These are phyloP conservation scores for Mycena capillaripes DNA, from an alignment of 768 basidiomycete species.

Conservation along the genomic window DNA sequence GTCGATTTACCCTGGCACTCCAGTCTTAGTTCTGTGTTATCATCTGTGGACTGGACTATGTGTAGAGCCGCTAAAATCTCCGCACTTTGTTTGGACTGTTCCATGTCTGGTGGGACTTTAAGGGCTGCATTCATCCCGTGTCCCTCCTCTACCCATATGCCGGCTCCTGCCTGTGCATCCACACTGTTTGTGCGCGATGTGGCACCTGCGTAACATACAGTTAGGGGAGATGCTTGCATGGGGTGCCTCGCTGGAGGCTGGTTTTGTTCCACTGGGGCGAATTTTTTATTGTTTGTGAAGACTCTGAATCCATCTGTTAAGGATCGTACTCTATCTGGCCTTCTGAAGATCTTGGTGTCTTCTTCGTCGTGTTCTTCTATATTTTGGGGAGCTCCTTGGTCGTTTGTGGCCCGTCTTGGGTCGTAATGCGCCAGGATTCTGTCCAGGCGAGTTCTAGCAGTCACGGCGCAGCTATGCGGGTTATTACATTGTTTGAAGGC, in stretches of 20 bases:
- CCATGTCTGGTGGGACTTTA: not conserved
- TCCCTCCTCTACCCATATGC: not conserved
- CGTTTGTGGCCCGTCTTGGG: not conserved
- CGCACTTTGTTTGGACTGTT: not conserved
- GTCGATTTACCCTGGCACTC: not conserved
- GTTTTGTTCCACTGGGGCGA: not conserved
- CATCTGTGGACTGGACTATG: not conserved
- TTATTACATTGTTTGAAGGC: not conserved
- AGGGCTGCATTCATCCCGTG: not conserved
- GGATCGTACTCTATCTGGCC: not conserved
- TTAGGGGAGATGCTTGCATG: not conserved
- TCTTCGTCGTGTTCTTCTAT: not conserved
- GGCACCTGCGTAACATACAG: not conserved
- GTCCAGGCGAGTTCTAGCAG: not conserved
- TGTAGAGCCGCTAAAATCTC: not conserved
- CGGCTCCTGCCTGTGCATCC: not conserved
- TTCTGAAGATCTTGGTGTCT: not conserved
- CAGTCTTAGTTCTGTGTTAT: not conserved
- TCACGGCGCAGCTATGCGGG: not conserved
- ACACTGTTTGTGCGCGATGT: not conserved
- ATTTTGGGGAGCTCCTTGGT: not conserved
- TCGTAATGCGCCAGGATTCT: not conserved
- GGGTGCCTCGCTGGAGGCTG: no score
- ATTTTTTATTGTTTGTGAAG: not conserved
- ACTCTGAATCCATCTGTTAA: slow-evolving; percentile 5